Conservation (phyloP, 2,329 filamentous ascomycete species). For the Apiospora marii region DNA sequence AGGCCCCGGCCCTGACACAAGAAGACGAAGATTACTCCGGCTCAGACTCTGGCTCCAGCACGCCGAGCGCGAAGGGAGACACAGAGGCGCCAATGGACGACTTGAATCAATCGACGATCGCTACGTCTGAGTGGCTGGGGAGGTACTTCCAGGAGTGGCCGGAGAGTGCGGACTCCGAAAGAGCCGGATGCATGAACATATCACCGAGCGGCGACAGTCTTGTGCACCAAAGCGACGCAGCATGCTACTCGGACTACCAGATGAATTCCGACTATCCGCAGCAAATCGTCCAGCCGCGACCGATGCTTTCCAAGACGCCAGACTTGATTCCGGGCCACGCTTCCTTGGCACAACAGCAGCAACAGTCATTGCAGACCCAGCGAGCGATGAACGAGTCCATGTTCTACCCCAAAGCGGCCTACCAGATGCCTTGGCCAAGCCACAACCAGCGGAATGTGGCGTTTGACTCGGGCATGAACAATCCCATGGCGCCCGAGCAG, state of each 20-base stretch:
- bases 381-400: not conserved
- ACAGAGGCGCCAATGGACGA: not conserved
- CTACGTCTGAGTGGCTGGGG: constrained; percentile 36
- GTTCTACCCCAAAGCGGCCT: constrained; percentile 12
- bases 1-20: not conserved
- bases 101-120: constrained; percentile 27
- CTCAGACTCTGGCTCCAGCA: not conserved
- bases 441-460: not conserved
- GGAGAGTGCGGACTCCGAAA: constrained; percentile 28
- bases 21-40: constrained; percentile 1
- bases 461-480: not conserved
- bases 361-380: not conserved
- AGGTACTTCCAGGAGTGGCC: constrained; percentile 40
- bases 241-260: constrained; percentile 1
- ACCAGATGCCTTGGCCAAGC: not conserved
- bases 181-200: constrained; percentile 32
- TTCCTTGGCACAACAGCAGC: not conserved
- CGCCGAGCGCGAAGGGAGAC: not conserved
- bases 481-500: not conserved
- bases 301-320: not conserved
- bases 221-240: constrained; percentile 35
- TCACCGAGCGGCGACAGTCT: constrained; percentile 37
- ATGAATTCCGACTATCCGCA: not conserved
- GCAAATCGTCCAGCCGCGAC: not conserved
- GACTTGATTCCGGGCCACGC: not conserved